A percentile compares a stretch with the other conserved stretches of the same genome.
Conservation (phyloP, 805 yeast species). For the Kazachstania viticola region DNA sequence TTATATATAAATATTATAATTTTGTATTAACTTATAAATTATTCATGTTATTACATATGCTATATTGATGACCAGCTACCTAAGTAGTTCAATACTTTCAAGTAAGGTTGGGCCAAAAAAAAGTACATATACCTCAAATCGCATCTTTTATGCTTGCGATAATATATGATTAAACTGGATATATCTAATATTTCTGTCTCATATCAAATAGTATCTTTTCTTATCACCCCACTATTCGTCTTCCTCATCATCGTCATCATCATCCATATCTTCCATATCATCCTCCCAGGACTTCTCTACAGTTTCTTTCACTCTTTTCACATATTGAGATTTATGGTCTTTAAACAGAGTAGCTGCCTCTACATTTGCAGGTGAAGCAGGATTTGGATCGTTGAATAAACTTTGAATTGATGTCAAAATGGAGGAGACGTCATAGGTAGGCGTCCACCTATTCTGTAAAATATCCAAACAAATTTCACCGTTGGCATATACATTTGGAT, state of each 20-base stretch:
- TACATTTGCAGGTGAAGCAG: conserved; percentile 92
- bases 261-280: conserved; percentile 38
- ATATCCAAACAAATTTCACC: conserved; percentile 96
- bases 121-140: no score
- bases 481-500: conserved; percentile 90
- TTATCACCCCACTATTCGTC: conserved; percentile 15
- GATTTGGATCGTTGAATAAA: conserved; percentile 89
- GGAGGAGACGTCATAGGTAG: conserved; percentile 94
- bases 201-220: no score
- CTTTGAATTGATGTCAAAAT: conserved; percentile 89
- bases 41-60: no score
- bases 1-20: no score
- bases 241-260: conserved; percentile 29
- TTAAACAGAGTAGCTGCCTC: conserved; percentile 94
- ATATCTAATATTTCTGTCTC: no score
- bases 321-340: conserved; percentile 89
- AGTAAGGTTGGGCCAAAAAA: no score
- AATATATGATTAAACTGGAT: no score
- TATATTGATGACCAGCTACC: no score
- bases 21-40: no score
- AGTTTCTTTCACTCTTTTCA: conserved; percentile 83
- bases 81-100: no score
- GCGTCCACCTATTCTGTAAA: conserved; percentile 95
- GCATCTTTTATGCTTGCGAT: no score
- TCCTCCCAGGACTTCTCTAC: conserved; percentile 93